These are phyloP conservation scores for Ascosphaera acerosa DNA, from an alignment of 2,329 filamentous ascomycete genomes.

Conservation along the genomic window DNA sequence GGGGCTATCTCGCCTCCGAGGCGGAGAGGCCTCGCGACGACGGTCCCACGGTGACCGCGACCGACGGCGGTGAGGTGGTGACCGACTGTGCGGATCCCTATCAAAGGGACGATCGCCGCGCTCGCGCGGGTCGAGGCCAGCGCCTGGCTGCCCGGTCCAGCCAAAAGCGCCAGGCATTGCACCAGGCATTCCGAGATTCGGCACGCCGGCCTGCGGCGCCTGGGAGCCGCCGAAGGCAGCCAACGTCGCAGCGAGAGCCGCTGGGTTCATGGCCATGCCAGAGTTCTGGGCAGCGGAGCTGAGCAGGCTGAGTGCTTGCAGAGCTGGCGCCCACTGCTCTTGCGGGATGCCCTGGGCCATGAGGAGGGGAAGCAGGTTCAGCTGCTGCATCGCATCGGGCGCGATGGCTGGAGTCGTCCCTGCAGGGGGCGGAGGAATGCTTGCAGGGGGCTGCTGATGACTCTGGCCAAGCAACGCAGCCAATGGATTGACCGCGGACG, in stretches of 20 bases:
- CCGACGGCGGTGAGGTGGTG: slow-evolving; percentile 41
- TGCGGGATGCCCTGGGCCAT: slow-evolving; percentile 49
- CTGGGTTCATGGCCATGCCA: slow-evolving; percentile 13
- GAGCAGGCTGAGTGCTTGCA: slow-evolving; percentile 24
- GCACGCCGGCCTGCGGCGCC: slow-evolving; percentile 5
- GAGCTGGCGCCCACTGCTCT: slow-evolving; percentile 44
- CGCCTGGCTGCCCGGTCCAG: slow-evolving; percentile 10
- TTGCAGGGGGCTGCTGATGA: slow-evolving; percentile 9
- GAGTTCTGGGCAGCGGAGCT: slow-evolving; percentile 11
- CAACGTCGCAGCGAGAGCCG: slow-evolving; percentile 25
- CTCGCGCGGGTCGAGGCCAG: slow-evolving; percentile 12
- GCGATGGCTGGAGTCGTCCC: slow-evolving; percentile 5
- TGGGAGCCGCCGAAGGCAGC: slow-evolving; percentile 6
- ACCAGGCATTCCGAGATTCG: slow-evolving; percentile 2
- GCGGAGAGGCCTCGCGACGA: slow-evolving; percentile 38
- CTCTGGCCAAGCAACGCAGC: slow-evolving; percentile 8
- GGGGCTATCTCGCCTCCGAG: slow-evolving; percentile 38
- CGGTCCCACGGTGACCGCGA: slow-evolving; percentile 59
- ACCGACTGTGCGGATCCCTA: slow-evolving; percentile 32
- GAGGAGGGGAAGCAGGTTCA: slow-evolving; percentile 49
- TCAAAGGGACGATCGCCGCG: slow-evolving; percentile 15
- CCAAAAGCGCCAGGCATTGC: slow-evolving; percentile 4
- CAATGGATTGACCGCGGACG: neutral
- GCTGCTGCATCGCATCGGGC: slow-evolving; percentile 36
- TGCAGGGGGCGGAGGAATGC: slow-evolving; percentile 5